Evolutionary conservation across 495 filamentous ascomycete genomes (phyloP).

Genomic region (Annulohypoxylon bovei): DNA sequence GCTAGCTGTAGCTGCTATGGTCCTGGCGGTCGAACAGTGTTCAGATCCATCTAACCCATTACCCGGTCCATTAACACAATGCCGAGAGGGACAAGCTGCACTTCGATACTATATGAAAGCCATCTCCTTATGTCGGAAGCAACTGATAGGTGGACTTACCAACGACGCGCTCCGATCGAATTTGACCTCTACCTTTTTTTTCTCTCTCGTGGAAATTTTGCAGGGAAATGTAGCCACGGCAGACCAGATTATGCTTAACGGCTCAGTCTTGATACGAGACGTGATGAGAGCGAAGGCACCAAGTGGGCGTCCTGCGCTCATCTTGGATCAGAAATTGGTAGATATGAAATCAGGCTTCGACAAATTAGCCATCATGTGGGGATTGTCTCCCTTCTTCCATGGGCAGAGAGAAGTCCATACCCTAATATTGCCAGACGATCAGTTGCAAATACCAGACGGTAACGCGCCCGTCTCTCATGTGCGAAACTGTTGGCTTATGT

Average conservation of each 20-base stretch:
- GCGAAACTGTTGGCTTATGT: slow-evolving; percentile 25
- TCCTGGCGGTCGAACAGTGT: slow-evolving; percentile 25
- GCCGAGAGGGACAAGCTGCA: slow-evolving; percentile 32
- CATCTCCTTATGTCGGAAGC: slow-evolving; percentile 39
- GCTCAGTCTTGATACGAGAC: slow-evolving; percentile 28
- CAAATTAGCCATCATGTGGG: slow-evolving; percentile 33
- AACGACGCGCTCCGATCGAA: slow-evolving; percentile 18
- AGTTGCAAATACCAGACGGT: slow-evolving; percentile 7
- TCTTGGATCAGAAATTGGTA: slow-evolving; percentile 16
- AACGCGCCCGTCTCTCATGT: slow-evolving; percentile 13
- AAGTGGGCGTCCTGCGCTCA: slow-evolving; percentile 1
- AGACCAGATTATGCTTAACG: slow-evolving; percentile 34
- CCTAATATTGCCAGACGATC: not conserved
- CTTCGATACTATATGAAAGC: slow-evolving; percentile 45
- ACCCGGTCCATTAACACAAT: slow-evolving; percentile 4
- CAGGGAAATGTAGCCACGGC: slow-evolving; percentile 45
- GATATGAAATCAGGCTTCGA: slow-evolving; percentile 34
- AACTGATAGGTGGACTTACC: slow-evolving; percentile 22
- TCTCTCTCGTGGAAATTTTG: slow-evolving; percentile 46
- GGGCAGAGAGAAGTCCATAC: slow-evolving; percentile 15
- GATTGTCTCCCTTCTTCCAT: slow-evolving; percentile 39
- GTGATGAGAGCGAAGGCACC: slow-evolving; percentile 7
- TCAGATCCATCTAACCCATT: not conserved
- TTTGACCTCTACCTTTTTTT: slow-evolving; percentile 28
- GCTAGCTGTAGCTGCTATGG: slow-evolving; percentile 29